Evolutionary conservation across 2,329 filamentous ascomycete species (phyloP).

Genomic region (Diaporthe amygdali): DNA sequence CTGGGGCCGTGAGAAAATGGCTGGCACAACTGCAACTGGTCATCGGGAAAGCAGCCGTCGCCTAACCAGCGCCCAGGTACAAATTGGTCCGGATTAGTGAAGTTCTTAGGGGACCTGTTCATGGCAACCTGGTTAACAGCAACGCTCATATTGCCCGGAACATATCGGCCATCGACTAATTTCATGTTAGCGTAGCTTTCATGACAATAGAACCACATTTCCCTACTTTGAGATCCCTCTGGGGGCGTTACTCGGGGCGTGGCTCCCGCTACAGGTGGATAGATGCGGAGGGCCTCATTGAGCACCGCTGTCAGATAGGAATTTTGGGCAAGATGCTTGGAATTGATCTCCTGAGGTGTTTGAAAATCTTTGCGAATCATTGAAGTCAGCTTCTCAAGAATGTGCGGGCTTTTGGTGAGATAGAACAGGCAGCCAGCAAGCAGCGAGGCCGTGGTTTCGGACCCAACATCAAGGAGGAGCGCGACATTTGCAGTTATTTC

Average conservation of each 20-base stretch:
- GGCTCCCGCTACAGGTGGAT: slow-evolving; percentile 31
- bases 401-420: slow-evolving; percentile 30
- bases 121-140: neutral
- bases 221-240: neutral
- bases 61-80: slow-evolving; percentile 10
- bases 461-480: neutral
- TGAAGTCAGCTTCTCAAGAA: slow-evolving; percentile 33
- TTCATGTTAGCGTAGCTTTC: neutral
- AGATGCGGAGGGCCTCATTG: slow-evolving; percentile 43
- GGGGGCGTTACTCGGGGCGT: neutral
- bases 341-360: slow-evolving; percentile 37
- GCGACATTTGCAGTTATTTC: neutral
- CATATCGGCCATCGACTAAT: neutral
- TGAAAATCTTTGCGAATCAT: slow-evolving; percentile 41
- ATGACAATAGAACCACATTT: neutral
- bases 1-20: slow-evolving; percentile 37
- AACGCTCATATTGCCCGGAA: slow-evolving; percentile 1
- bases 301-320: slow-evolving; percentile 41
- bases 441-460: slow-evolving; percentile 18
- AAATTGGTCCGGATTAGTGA: neutral
- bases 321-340: slow-evolving; percentile 33
- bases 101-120: neutral
- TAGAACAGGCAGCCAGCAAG: slow-evolving; percentile 8
- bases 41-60: slow-evolving; percentile 15
- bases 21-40: slow-evolving; percentile 31